phyloP scores from a whole-genome alignment of 1,139 yeast genomes.

The Candida pseudoviswanathii region DNA sequence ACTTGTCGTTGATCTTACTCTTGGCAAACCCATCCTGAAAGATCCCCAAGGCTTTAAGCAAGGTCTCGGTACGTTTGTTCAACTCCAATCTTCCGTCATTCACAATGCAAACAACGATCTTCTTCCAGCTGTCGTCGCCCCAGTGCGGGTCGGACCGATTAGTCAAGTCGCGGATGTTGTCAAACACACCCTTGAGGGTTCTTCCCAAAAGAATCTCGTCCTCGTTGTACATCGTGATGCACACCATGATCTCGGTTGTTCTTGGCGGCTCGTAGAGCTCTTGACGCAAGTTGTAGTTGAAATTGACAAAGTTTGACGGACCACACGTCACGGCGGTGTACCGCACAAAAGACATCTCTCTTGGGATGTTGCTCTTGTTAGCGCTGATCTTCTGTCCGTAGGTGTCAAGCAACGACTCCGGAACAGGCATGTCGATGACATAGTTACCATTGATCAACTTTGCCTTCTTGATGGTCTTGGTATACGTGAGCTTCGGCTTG shows the following conservation, averaged over 20 bases:
- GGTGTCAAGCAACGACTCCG: conserved; percentile 57
- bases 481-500: conserved; percentile 45
- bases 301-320: conserved; percentile 61
- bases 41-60: conserved; percentile 72
- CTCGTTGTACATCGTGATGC: conserved; percentile 81
- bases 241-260: conserved; percentile 71
- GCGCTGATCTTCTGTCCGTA: conserved; percentile 52
- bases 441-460: conserved; percentile 69
- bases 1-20: conserved; percentile 67
- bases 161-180: conserved; percentile 65
- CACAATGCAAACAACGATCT: conserved; percentile 72
- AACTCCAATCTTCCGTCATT: conserved; percentile 76
- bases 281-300: conserved; percentile 67
- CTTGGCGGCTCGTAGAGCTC: conserved; percentile 66
- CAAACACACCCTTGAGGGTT: conserved; percentile 76
- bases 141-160: conserved; percentile 62
- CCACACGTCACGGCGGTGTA: conserved; percentile 84
- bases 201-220: conserved; percentile 71
- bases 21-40: conserved; percentile 86
- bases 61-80: conserved; percentile 62
- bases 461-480: conserved; percentile 53
- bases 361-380: conserved; percentile 24
- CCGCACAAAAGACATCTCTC: conserved; percentile 77
- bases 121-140: conserved; percentile 85
- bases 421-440: conserved; percentile 79